These are phyloP conservation scores for Chlorencoelia australis DNA, from an alignment of 2,329 filamentous ascomycete genomes.

Conservation along the genomic window DNA sequence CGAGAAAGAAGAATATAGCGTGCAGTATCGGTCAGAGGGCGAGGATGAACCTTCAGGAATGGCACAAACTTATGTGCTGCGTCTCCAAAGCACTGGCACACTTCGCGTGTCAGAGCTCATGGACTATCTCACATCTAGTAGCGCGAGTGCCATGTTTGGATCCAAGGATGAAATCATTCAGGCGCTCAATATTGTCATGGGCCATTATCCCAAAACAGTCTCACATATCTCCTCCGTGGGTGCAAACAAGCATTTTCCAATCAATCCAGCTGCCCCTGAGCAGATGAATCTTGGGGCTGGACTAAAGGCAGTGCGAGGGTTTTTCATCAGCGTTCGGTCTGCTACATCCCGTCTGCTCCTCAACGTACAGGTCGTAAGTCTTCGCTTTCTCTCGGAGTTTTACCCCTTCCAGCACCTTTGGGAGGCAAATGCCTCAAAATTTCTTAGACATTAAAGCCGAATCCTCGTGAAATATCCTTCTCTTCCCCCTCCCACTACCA, in stretches of 20 bases:
- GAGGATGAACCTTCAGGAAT: conserved; percentile 9
- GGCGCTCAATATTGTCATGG: conserved; percentile 45
- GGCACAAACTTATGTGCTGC: conserved; percentile 3
- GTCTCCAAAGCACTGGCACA: conserved; percentile 8
- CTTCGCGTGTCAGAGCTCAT: conserved; percentile 9
- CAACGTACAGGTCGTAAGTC: conserved; percentile 54
- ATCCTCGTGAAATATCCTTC: too few relatives aligned
- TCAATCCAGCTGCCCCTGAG: background rate
- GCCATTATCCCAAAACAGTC: conserved; percentile 35
- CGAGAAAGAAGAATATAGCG: conserved; percentile 2
- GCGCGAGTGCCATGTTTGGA: conserved; percentile 3
- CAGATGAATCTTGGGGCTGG: conserved; percentile 33
- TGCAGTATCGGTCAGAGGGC: conserved; percentile 8
- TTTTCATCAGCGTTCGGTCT: conserved; percentile 48
- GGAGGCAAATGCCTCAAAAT: too few relatives aligned
- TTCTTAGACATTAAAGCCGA: too few relatives aligned
- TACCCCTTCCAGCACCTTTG: conserved; percentile 46
- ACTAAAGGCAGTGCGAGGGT: conserved; percentile 45
- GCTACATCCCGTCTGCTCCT: conserved; percentile 44
- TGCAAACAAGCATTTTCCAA: conserved; percentile 11
- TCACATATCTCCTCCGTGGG: conserved; percentile 23
- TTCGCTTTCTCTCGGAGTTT: conserved; percentile 47
- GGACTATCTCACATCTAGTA: conserved; percentile 5
- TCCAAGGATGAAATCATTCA: conserved; percentile 32
- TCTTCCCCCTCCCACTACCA: too few relatives aligned